Evolutionary conservation across 2,329 filamentous ascomycete genomes (phyloP), one percentile per base, ranked within the genome.

Genomic region (Fusarium mangiferae): DNA sequence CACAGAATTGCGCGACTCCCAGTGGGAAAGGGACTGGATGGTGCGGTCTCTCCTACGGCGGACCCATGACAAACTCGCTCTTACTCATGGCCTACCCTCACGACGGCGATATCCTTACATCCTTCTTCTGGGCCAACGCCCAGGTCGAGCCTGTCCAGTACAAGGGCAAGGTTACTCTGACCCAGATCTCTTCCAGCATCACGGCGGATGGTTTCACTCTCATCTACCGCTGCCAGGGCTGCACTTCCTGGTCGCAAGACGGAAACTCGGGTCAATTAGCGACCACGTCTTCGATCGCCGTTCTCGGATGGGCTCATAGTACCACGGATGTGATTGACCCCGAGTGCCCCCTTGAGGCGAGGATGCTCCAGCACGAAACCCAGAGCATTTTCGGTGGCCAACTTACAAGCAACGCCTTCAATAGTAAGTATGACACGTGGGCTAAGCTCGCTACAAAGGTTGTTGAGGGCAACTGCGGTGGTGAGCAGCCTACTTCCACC

Each of bases 31-130:
- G 63, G 4, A 65, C 41, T 4, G 63, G 63, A 65, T 65, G 63
- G 63, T 66, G 63, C 7, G 63, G 63, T 42, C 63, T 66, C 48
- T 66, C 63, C 14, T 66, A 66, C 14, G 63, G 60, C 11, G 63
- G 63, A 38, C 24, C 60, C 20, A 66, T 66, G 63, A 55, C 63
- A 36, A 66, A 66, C 41, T 64, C 63, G 1, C 63, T 66, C 24
- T 26, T 66, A 2, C 48, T 66, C 33, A 56, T 66, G 24, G 63
- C 60, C 8, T 66, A 66, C 60, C 60, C 63, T 20, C 48, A 66
- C 28, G 63, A 66, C 11, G 63, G 59, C 22, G 48, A 66, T 30
- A 33, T 66, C 7, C 35, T 65, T 10, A 65, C 60, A 0, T 17
- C 60, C 14, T 66, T 66, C 24, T 35, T 42, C 9, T 66, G 63